Conservation (phyloP, 2,329 filamentous ascomycete genomes). For the Stemphylium vesicarium region DNA sequence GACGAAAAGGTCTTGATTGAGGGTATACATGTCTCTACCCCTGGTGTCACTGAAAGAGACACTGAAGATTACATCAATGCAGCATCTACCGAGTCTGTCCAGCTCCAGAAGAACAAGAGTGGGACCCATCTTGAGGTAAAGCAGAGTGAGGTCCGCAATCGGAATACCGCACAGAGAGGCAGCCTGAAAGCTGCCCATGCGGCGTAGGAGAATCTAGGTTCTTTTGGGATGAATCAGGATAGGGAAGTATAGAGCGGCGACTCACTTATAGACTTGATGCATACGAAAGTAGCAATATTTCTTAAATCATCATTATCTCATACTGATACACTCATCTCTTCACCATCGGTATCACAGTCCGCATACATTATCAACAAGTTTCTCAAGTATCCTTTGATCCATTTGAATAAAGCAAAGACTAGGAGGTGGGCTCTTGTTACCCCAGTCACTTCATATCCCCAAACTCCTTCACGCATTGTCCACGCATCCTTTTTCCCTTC, state of each 20-base stretch:
- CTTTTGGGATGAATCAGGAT: background rate
- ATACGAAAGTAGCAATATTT: background rate
- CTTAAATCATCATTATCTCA: no score
- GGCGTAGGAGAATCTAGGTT: background rate
- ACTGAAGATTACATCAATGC: slow-evolving; percentile 28
- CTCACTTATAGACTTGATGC: background rate
- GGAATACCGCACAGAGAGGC: slow-evolving; percentile 23
- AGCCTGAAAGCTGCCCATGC: slow-evolving; percentile 6
- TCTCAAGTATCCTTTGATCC: no score
- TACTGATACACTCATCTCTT: background rate
- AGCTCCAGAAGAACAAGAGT: slow-evolving; percentile 27
- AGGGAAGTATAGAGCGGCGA: background rate
- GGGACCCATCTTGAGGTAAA: slow-evolving; percentile 37
- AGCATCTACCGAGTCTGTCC: slow-evolving; percentile 18
- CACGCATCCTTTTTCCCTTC: no score
- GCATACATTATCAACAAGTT: no score
- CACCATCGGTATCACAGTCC: no score
- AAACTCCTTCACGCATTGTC: no score
- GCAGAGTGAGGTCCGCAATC: slow-evolving; percentile 35
- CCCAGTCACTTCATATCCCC: no score
- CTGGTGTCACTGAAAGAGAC: slow-evolving; percentile 27
- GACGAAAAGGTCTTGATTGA: slow-evolving; percentile 43
- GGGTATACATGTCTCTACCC: slow-evolving; percentile 41
- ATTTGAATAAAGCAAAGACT: no score
- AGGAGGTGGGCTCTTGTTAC: no score